Evolutionary conservation across 805 yeast species (phyloP).

Genomic region (Candida wancherniae): DNA sequence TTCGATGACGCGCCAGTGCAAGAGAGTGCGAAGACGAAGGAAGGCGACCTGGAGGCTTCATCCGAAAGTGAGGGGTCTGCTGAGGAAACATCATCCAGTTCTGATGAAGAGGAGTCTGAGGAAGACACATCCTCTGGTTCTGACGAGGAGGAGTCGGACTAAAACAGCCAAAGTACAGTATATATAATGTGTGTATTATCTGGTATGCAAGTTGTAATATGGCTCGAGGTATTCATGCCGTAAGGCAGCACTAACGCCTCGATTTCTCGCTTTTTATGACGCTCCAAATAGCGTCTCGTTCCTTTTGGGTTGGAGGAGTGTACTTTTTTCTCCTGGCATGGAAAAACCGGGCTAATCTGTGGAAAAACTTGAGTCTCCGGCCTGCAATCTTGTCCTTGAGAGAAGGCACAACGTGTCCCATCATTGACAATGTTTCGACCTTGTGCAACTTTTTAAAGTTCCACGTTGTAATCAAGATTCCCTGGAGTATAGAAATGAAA

Average conservation of each 20-base stretch:
- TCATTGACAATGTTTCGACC: conserved; percentile 67
- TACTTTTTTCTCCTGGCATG: conserved; percentile 25
- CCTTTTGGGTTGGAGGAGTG: conserved; percentile 32
- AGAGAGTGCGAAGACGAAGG: too few species aligned
- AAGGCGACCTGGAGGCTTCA: too few species aligned
- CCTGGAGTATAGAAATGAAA: conserved; percentile 47
- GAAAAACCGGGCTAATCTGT: conserved; percentile 19
- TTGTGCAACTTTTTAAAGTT: conserved; percentile 54
- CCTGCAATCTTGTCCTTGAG: conserved; percentile 3
- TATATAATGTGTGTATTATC: too few species aligned
- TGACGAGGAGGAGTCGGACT: conserved; percentile 11
- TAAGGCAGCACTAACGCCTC: too few species aligned
- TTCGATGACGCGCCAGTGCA: conserved; percentile 13
- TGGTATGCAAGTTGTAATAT: too few species aligned
- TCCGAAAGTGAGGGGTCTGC: too few species aligned
- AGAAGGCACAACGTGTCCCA: too few species aligned
- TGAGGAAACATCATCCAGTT: too few species aligned
- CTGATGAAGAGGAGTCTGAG: conserved; percentile 4
- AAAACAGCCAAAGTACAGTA: too few species aligned
- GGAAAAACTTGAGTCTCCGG: too few species aligned
- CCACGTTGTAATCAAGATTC: conserved; percentile 47
- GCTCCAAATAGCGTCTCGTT: conserved; percentile 39
- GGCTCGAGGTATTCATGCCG: too few species aligned
- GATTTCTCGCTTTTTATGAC: conserved; percentile 37
- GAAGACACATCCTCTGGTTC: conserved; percentile 10